These are phyloP conservation scores for Hanseniaspora osmophila DNA, from an alignment of 805 yeast species.

Conservation along the genomic window DNA sequence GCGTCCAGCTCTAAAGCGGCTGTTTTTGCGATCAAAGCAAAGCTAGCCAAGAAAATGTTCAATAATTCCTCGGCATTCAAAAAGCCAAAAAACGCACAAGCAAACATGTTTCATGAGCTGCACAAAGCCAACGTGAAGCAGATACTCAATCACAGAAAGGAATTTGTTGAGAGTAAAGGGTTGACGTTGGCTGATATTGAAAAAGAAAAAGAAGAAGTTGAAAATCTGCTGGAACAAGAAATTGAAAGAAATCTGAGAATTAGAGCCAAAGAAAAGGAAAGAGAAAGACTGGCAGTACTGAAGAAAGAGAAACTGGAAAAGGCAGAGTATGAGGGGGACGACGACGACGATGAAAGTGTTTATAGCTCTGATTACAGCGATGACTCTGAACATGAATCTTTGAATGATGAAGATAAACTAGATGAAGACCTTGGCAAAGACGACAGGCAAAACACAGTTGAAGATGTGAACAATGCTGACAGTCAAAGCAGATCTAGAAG, in stretches of 20 bases:
- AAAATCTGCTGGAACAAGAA: slow-evolving; percentile 32
- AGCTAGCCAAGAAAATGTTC: slow-evolving; percentile 16
- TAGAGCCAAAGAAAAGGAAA: slow-evolving; percentile 28
- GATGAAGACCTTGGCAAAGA: slow-evolving; percentile 13
- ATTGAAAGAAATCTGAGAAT: slow-evolving; percentile 33
- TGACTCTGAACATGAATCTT: neutral
- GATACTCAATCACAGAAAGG: slow-evolving; percentile 34
- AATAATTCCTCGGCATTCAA: neutral
- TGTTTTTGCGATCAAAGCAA: slow-evolving; percentile 23
- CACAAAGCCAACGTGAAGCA: slow-evolving; percentile 34
- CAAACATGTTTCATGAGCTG: slow-evolving; percentile 23
- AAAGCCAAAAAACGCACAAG: slow-evolving; percentile 3
- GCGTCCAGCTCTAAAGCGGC: slow-evolving; percentile 22
- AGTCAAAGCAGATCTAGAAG: slow-evolving; percentile 12
- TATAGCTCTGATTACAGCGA: slow-evolving; percentile 2
- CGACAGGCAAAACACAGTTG: slow-evolving; percentile 7
- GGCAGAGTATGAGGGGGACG: slow-evolving; percentile 6
- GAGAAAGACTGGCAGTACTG: slow-evolving; percentile 19
- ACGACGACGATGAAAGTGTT: slow-evolving; percentile 9
- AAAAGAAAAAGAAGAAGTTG: slow-evolving; percentile 25
- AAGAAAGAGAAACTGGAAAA: slow-evolving; percentile 7
- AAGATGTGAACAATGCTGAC: slow-evolving; percentile 12
- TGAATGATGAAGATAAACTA: slow-evolving; percentile 12
- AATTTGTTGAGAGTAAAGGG: slow-evolving; percentile 31
- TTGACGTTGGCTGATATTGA: slow-evolving; percentile 25